A percentile compares a stretch with the other conserved stretches of the same genome.
These are phyloP conservation scores for Hysterangium stoloniferum DNA, from an alignment of 768 basidiomycete genomes.

Conservation along the genomic window DNA sequence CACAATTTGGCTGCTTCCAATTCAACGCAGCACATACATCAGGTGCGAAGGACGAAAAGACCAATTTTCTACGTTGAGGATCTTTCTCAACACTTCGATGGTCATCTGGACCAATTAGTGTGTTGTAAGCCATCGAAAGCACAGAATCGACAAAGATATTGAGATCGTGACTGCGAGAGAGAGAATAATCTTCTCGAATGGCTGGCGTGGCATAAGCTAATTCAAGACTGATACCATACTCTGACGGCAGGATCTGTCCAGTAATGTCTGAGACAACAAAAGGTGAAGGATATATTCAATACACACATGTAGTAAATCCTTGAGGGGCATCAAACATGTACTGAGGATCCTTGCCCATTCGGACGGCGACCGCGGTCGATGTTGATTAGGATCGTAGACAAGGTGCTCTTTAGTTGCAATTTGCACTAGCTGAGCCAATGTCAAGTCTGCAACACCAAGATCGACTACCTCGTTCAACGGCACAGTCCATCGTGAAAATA, in stretches of 20 bases:
- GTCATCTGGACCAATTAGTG: conserved; percentile 25
- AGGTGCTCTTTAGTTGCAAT: conserved; percentile 50
- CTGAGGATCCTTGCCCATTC: conserved; percentile 21
- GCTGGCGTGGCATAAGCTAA: conserved; percentile 62
- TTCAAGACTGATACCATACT: conserved; percentile 75
- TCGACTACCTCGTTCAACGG: conserved; percentile 61
- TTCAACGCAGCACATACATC: conserved; percentile 86
- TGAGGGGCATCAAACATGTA: conserved; percentile 52
- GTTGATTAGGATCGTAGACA: conserved; percentile 25
- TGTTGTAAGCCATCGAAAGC: conserved; percentile 73
- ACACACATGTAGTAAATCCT: conserved; percentile 66
- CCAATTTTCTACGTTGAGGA: conserved; percentile 62
- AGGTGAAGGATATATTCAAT: conserved; percentile 8
- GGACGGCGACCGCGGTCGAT: conserved; percentile 14
- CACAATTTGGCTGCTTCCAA: conserved; percentile 99
- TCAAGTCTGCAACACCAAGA: conserved; percentile 78
- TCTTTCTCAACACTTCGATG: conserved; percentile 39
- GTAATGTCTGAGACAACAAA: conserved; percentile 8
- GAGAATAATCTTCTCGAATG: conserved; percentile 34
- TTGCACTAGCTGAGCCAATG: conserved; percentile 67
- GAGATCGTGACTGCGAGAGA: conserved; percentile 54
- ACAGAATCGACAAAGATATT: conserved; percentile 83
- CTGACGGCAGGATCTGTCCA: conserved; percentile 45
- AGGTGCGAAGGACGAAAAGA: conserved; percentile 90
- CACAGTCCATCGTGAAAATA: conserved; percentile 67